Evolutionary conservation across 108 stramenopile species (phyloP).

Genomic region (Cyclotella cryptica): DNA sequence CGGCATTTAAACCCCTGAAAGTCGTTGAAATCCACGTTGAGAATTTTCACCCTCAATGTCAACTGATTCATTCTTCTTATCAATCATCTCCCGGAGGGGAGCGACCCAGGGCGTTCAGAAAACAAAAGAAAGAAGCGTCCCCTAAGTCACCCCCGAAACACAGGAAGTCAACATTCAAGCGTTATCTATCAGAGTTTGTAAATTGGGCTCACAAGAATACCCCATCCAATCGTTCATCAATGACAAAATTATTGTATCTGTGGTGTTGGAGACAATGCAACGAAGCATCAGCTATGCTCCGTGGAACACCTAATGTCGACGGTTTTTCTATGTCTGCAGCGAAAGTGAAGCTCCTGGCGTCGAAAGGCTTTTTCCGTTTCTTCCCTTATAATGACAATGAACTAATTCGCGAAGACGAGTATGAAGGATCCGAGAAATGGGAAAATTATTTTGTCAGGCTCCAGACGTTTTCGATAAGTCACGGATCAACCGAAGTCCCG

Average conservation of each 20-base stretch:
- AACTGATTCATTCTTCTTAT: background rate
- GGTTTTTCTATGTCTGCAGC: constrained; percentile 31
- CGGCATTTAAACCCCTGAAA: background rate
- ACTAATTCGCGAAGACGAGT: constrained; percentile 39
- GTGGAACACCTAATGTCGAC: constrained; percentile 34
- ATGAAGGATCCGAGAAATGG: constrained; percentile 36
- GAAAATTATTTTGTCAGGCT: constrained; percentile 19
- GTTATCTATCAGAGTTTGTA: constrained; percentile 14
- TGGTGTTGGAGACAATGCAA: constrained; percentile 48
- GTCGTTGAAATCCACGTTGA: constrained; percentile 5
- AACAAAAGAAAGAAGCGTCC: constrained; percentile 6
- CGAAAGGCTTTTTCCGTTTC: constrained; percentile 36
- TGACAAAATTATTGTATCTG: constrained; percentile 25
- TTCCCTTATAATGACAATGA: constrained; percentile 42
- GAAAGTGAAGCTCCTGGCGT: constrained; percentile 37
- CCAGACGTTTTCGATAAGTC: constrained; percentile 37
- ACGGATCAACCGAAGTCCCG: constrained; percentile 45
- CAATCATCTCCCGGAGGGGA: background rate
- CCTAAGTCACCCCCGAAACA: background rate
- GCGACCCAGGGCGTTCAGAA: background rate
- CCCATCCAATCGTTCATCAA: constrained; percentile 7
- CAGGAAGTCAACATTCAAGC: constrained; percentile 20
- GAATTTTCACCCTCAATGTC: background rate
- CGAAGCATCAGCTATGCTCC: constrained; percentile 39
- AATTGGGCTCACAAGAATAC: constrained; percentile 26